Evolutionary conservation across 331 rosid genomes (phyloP), one percentile per base, ranked within the genome.

Genomic region (Pyrus hybrid): DNA sequence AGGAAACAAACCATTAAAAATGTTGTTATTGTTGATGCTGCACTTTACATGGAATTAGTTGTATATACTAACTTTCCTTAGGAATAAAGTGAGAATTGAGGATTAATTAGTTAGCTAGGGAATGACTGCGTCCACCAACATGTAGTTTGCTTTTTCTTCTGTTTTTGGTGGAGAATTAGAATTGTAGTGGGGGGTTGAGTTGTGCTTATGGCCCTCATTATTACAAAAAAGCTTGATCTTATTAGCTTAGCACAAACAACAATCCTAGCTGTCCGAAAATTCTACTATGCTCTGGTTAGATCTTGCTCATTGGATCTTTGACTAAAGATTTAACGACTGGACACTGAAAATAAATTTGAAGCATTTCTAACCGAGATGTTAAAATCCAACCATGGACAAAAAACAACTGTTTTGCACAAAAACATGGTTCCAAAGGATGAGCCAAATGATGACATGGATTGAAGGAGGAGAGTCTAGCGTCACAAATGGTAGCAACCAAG

Each of bases 121-220:
- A 76, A 74, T 76, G 84, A 83, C 81, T 57, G 69, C 76, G 58
- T 47, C 29, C 12, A 72, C 81, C 80, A 80, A 70, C 85, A 77
- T 74, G 47, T 70, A 16, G 7, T 72, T 75, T 76, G 76, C 62
- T 60, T 75, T 83, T 83, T 71, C 20, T 73, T 70, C 73, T 45
- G 74, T 30, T 74, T 62, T 47, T 76, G 63, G 83, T 77, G 53
- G 76, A 75, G 61, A 45, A 69, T 41, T 17, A 74, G 68, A 25
- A 17, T 16, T 17, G 21, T n/a, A 73, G 62, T 8, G 76, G 35
- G 76, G 67, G 89, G 80, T 4, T 74, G 81, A 75, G 71, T 17
- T 80, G 80, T 79, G 28, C 63, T 73, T 56, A 47, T 10, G 75
- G 67, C 12, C 78, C 43, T 23, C 18, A 78, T 77, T 66, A 81